Evolutionary conservation across 257 asterid genomes (phyloP), one percentile per base, ranked within the genome.

Genomic region (Solanum bukasovii): DNA sequence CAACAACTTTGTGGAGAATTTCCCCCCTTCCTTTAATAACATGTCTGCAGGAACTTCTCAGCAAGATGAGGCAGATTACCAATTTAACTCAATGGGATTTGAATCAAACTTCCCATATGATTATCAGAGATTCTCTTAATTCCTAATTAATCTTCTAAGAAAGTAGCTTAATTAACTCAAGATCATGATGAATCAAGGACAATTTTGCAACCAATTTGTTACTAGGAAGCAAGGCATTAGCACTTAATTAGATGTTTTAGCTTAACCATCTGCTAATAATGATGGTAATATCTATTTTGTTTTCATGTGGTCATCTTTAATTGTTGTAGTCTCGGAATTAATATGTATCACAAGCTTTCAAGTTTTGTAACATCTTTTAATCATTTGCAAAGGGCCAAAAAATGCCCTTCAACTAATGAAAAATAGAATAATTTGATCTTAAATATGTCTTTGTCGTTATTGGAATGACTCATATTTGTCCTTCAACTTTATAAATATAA

Each of bases 91-190:
- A 13, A 71, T 91, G 33, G 94, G 87, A n/a, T 91, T 87, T 75
- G 96, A 88, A 71, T 75, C 94, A 6, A 88, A 85, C 77, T 92
- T 91, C 83, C 89, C 87, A 23, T 94, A 92, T 52, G 93, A 86
- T 59, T 67, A 90, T 42, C 56, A 49, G 23, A 72, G 90, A 40
- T 91, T 88, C 87, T 89, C 87, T 85, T 52, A 52, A 6, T 52
- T 68, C 91, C 68, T 89, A 83, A 85, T 79, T 73, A 73, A 73
- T 75, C 46, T 38, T 33, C 34, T 35, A 34, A 16, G 27, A 5
- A 27, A 88, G 67, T 81, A 16, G 9, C 42, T 81, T 81, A 46
- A 29, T 81, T 81, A 29, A 46, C 68, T 21, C 67, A 44, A 46
- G 25, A 34, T 72, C 4, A 44, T 27, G 40, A 79, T 44, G 67